Conservation (phyloP, 2,329 filamentous ascomycete species). For the Cryphonectria parasitica region DNA sequence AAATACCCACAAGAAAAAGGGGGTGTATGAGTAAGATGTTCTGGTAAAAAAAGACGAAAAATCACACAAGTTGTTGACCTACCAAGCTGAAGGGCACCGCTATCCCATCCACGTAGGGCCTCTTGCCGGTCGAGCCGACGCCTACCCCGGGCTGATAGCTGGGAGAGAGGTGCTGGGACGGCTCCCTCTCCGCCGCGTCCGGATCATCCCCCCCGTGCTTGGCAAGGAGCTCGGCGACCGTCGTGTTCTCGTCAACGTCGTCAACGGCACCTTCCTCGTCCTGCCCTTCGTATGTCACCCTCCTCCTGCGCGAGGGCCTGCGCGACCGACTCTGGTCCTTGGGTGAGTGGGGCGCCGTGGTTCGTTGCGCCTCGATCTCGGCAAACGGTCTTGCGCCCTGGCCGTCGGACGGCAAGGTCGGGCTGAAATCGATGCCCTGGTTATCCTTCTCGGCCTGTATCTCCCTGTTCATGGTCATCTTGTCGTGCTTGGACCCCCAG, state of each 20-base stretch:
- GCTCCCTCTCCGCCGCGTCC: constrained; percentile 36
- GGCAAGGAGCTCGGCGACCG: constrained; percentile 49
- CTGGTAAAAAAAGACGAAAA: too few relatives aligned
- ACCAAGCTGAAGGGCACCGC: constrained; percentile 72
- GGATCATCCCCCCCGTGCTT: constrained; percentile 42
- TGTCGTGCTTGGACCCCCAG: constrained; percentile 89
- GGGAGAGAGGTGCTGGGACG: constrained; percentile 46
- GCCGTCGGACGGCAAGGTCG: constrained; percentile 46
- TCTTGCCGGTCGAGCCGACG: constrained; percentile 54
- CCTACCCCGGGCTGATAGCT: constrained; percentile 50
- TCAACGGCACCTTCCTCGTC: constrained; percentile 32
- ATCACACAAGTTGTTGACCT: neutral
- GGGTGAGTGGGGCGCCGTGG: constrained; percentile 32
- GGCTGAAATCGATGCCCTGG: constrained; percentile 39
- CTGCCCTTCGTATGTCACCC: constrained; percentile 57
- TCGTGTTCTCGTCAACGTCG: constrained; percentile 43
- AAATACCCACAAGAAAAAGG: neutral
- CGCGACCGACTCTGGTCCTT: constrained; percentile 46
- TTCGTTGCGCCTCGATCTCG: constrained; percentile 46
- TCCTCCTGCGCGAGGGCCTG: constrained; percentile 48
- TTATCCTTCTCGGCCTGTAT: constrained; percentile 48
- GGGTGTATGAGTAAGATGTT: neutral
- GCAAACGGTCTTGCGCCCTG: constrained; percentile 47
- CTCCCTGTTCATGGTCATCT: constrained; percentile 68
- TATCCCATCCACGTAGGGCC: constrained; percentile 69